phyloP scores from a whole-genome alignment of 352 stramenopile genomes.

The Phytophthora litchii region DNA sequence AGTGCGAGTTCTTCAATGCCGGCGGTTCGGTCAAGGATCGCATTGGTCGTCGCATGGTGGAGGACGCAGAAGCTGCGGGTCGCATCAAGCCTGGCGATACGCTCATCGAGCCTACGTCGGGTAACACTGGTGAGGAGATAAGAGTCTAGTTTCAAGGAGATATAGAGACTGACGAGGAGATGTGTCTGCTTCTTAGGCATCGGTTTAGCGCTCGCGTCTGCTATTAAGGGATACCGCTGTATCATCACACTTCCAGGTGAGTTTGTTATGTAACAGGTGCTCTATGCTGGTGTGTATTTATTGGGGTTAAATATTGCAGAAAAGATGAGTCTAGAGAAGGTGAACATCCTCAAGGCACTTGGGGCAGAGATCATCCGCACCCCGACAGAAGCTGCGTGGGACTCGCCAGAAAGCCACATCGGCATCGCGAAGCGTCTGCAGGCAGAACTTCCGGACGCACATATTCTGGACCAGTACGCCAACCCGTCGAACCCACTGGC shows the following conservation, averaged over 20 bases:
- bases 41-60: constrained; percentile 91
- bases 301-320: constrained; percentile 45
- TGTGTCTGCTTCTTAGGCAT: constrained; percentile 67
- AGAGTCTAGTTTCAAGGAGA: background rate
- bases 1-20: constrained; percentile 98
- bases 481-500: constrained; percentile 95
- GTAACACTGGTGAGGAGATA: constrained; percentile 89
- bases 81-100: constrained; percentile 95
- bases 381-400: constrained; percentile 94
- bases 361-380: constrained; percentile 96
- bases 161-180: background rate
- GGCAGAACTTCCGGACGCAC: constrained; percentile 91
- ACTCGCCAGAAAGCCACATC: constrained; percentile 95
- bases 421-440: constrained; percentile 92
- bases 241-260: constrained; percentile 88
- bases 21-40: constrained; percentile 92
- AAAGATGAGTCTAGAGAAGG: constrained; percentile 97
- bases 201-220: constrained; percentile 95
- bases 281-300: constrained; percentile 1
- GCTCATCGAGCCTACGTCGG: constrained; percentile 97
- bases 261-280: background rate
- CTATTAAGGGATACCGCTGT: constrained; percentile 95
- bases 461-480: constrained; percentile 96
- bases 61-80: constrained; percentile 91
- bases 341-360: constrained; percentile 95